Conservation (phyloP, 352 stramenopile species). For the Phytophthora crassamura region DNA sequence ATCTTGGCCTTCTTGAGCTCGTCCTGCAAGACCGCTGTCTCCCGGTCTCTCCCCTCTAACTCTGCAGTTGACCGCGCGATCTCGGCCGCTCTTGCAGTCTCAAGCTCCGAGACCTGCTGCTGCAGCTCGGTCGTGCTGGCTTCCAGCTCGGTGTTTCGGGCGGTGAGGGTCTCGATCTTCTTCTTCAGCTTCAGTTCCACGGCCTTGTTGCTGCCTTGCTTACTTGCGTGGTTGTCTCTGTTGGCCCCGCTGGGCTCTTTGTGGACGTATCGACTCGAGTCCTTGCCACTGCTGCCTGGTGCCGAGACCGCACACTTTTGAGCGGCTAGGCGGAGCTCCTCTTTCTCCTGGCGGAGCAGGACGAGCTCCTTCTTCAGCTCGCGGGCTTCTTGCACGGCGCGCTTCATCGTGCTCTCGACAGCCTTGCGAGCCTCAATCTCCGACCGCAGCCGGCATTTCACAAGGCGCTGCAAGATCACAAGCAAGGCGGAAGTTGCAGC, state of each 20-base stretch:
- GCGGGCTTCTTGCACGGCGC: slow-evolving; percentile 68
- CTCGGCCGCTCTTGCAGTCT: slow-evolving; percentile 25
- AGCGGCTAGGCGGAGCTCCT: slow-evolving; percentile 49
- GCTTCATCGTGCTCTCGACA: slow-evolving; percentile 76
- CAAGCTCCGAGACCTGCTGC: slow-evolving; percentile 41
- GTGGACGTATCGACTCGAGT: slow-evolving; percentile 6
- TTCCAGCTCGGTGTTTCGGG: slow-evolving; percentile 21
- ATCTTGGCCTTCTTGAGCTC: slow-evolving; percentile 54
- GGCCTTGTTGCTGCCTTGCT: slow-evolving; percentile 25
- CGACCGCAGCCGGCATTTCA: slow-evolving; percentile 80
- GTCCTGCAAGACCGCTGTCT: slow-evolving; percentile 28
- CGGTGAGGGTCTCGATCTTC: slow-evolving; percentile 38
- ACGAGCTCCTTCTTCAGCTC: slow-evolving; percentile 85
- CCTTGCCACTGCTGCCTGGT: slow-evolving; percentile 20
- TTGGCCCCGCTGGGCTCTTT: neutral
- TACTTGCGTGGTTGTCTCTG: slow-evolving; percentile 9
- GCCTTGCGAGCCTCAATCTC: slow-evolving; percentile 80
- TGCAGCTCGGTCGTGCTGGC: slow-evolving; percentile 33
- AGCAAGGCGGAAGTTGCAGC: neutral
- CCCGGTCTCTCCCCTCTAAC: slow-evolving; percentile 30
- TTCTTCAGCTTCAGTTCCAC: slow-evolving; percentile 32
- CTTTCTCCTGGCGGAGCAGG: slow-evolving; percentile 76
- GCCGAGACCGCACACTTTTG: slow-evolving; percentile 19
- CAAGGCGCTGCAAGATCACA: slow-evolving; percentile 48
- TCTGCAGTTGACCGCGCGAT: slow-evolving; percentile 27